phyloP scores from a whole-genome alignment of 2,329 filamentous ascomycete genomes.

The Fusarium denticulatum region DNA sequence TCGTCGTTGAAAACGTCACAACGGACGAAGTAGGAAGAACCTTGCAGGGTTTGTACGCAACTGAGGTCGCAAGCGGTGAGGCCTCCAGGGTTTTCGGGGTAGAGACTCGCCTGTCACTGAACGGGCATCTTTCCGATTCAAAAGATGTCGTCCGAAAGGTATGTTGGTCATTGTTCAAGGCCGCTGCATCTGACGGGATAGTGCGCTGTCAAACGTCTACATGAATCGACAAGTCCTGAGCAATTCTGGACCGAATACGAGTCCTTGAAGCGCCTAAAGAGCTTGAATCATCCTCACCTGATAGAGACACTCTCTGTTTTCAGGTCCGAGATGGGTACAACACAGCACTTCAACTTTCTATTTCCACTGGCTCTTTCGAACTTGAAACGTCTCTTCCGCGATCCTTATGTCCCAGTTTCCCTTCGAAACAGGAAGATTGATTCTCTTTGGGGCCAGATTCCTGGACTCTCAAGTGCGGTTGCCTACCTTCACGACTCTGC shows the following conservation, averaged over 20 bases:
- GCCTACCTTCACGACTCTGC: background rate
- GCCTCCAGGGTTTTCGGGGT: background rate
- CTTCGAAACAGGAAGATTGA: background rate
- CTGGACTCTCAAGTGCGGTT: background rate
- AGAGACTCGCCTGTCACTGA: fast-evolving
- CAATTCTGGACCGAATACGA: background rate
- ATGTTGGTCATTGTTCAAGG: background rate
- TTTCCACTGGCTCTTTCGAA: background rate
- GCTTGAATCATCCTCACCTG: background rate
- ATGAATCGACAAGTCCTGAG: fast-evolving
- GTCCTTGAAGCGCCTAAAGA: background rate
- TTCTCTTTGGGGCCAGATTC: fast-evolving
- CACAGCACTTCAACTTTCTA: fast-evolving
- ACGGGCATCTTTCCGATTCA: fast-evolving
- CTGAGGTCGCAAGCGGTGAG: fast-evolving
- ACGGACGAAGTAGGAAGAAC: fast-evolving
- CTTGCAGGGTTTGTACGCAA: background rate
- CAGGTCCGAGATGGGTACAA: fast-evolving
- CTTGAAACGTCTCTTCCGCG: background rate
- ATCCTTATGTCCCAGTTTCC: fast-evolving
- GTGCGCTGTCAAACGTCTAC: background rate
- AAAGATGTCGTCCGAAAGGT: background rate
- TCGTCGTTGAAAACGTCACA: fast-evolving
- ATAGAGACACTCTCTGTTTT: background rate
- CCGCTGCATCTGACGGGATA: fast-evolving